phyloP scores from a whole-genome alignment of 2,329 filamentous ascomycete species.

The Plectosphaerella cucumerina region DNA sequence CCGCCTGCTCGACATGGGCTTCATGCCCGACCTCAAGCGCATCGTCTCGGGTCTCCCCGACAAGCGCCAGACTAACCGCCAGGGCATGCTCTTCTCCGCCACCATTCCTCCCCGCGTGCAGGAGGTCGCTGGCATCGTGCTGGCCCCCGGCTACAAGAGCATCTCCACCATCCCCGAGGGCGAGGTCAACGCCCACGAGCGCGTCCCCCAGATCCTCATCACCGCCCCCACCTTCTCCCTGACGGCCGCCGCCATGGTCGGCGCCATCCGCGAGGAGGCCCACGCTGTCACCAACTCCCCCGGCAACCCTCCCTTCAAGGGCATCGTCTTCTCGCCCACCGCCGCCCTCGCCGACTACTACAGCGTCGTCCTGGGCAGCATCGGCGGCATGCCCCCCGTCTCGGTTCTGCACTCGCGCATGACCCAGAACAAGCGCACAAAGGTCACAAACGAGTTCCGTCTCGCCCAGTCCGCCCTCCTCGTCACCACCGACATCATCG shows the following conservation, averaged over 20 bases:
- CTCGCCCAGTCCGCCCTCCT: constrained; percentile 46
- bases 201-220: constrained; percentile 70
- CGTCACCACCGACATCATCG: constrained; percentile 67
- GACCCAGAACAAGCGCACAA: constrained; percentile 43
- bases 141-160: constrained; percentile 70
- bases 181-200: constrained; percentile 71
- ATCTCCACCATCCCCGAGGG: constrained; percentile 75
- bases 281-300: constrained; percentile 11
- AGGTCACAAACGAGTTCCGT: constrained; percentile 62
- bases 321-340: constrained; percentile 74
- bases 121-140: constrained; percentile 64
- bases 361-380: constrained; percentile 34
- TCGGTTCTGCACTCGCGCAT: constrained; percentile 47
- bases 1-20: constrained; percentile 77
- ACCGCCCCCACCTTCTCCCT: constrained; percentile 66
- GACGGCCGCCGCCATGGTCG: constrained; percentile 55
- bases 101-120: constrained; percentile 79
- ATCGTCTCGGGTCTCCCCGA: constrained; percentile 69
- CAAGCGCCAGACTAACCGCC: constrained; percentile 52
- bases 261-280: constrained; percentile 46
- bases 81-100: constrained; percentile 81
- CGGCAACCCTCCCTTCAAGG: constrained; percentile 64
- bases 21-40: constrained; percentile 72
- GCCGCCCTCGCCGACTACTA: constrained; percentile 49
- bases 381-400: constrained; percentile 36